Percentiles rank a stretch among this genome's conserved stretches.
phyloP scores from a whole-genome alignment of 192 early-diverging fungal genomes.

The Coemansia sp. region DNA sequence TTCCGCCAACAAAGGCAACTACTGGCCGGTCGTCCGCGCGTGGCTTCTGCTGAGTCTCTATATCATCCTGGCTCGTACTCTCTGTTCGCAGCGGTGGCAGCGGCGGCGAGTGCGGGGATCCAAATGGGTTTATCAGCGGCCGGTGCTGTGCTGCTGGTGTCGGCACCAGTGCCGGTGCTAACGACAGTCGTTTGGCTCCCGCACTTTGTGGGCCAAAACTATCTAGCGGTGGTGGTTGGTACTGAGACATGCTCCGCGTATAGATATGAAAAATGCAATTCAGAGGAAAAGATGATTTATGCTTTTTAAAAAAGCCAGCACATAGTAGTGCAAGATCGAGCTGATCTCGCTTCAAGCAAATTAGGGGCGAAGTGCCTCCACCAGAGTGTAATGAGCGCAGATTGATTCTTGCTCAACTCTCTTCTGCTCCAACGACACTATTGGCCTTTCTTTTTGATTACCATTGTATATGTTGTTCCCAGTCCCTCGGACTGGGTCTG shows the following conservation, averaged over 20 bases:
- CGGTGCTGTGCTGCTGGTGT: background rate
- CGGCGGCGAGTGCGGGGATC: constrained; percentile 11
- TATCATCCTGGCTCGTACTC: background rate
- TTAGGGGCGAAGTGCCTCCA: background rate
- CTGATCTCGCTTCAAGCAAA: background rate
- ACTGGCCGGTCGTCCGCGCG: constrained; percentile 3
- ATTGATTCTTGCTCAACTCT: background rate
- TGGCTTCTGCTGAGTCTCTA: background rate
- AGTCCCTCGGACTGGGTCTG: constrained; percentile 14
- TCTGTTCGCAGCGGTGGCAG: background rate
- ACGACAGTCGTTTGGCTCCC: background rate
- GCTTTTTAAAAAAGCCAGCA: background rate
- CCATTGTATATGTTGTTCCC: constrained; percentile 10
- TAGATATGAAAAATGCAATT: background rate
- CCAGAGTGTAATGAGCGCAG: background rate
- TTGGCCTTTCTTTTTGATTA: background rate
- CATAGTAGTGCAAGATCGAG: background rate
- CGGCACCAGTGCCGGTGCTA: background rate
- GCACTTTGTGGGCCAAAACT: constrained; percentile 5
- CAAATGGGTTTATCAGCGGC: constrained; percentile 41
- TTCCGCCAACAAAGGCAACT: constrained; percentile 32
- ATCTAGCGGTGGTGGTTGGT: constrained; percentile 42
- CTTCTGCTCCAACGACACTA: background rate
- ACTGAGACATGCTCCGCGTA: constrained; percentile 27
- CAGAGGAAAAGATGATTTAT: background rate